These are phyloP conservation scores for Candida railenensis DNA, from an alignment of 805 yeast genomes.

Conservation along the genomic window DNA sequence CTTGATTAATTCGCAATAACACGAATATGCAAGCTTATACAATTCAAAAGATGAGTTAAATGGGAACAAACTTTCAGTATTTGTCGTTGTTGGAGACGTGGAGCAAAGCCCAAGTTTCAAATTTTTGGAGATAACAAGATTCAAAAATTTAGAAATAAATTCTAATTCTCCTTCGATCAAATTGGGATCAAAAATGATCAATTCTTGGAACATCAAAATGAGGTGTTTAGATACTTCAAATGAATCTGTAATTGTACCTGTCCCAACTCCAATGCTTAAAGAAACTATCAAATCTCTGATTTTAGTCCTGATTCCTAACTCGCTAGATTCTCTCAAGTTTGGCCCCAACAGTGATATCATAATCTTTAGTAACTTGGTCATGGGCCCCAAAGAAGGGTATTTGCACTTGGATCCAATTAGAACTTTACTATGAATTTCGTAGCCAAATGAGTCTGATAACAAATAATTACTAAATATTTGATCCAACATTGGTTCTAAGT, in stretches of 20 bases:
- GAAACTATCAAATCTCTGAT: slow-evolving; percentile 27
- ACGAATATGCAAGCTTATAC: slow-evolving; percentile 47
- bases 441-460: slow-evolving; percentile 31
- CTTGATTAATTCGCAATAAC: slow-evolving; percentile 59
- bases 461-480: slow-evolving; percentile 30
- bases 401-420: slow-evolving; percentile 36
- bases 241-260: slow-evolving; percentile 24
- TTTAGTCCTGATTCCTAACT: slow-evolving; percentile 16
- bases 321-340: slow-evolving; percentile 22
- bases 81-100: slow-evolving; percentile 37
- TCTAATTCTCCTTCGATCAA: slow-evolving; percentile 31
- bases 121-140: slow-evolving; percentile 31
- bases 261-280: slow-evolving; percentile 32
- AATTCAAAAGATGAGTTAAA: slow-evolving; percentile 40
- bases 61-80: slow-evolving; percentile 43
- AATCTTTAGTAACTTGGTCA: slow-evolving; percentile 26
- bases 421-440: slow-evolving; percentile 31
- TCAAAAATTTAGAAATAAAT: slow-evolving; percentile 27
- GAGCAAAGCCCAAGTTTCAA: slow-evolving; percentile 34
- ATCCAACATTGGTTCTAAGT: slow-evolving; percentile 42
- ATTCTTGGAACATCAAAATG: slow-evolving; percentile 31
- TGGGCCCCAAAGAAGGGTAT: slow-evolving; percentile 24
- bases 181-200: slow-evolving; percentile 37
- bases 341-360: slow-evolving; percentile 41
- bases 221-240: slow-evolving; percentile 21